Evolutionary conservation across 257 asterid species (phyloP), one percentile per base, ranked within the genome.

Genomic region (Gentiana dahurica): DNA sequence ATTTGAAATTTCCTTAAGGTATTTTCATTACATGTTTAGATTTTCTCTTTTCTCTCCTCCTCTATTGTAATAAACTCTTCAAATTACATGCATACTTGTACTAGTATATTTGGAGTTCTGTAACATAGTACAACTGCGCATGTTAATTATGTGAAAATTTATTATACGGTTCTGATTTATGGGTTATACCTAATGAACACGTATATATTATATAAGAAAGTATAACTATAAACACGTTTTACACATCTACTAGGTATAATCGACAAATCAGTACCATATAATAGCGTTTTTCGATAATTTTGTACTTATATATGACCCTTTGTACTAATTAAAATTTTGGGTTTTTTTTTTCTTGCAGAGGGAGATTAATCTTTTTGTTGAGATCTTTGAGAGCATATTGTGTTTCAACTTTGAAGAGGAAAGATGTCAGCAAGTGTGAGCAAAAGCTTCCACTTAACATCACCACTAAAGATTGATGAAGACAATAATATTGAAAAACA

Each of bases 1-100:
- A 68, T 72, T 71, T 68, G 75, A 41, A 41, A 41, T 61, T 76
- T 76, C 77, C 83, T 75, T 69, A 52, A 73, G 76, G 75, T 69
- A 69, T 38, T 12, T 1, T 41, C 24, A 24, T 32, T 51, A 1
- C 8, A 1, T 53, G 12, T 12, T 7, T 4, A 0, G 39, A n/a
- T 33, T 12, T 35, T 8, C 39, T 36, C 6, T 33, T 8, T 5
- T 47, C 51, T 13, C 38, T 10, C 12, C 6, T 48, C 55, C 36
- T 52, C 65, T 45, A 50, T 59, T 8, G 51, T 3, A 34, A 55
- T 54, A 8, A 49, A 35, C 35, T 35, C 60, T 48, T 10, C 1
- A 36, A 6, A 36, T 5, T 9, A 34, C 46, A 4, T 13, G 32
- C 61, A 51, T 41, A 37, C 49, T 46, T 63, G 34, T 62, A 57